A percentile compares a stretch with the other conserved stretches of the same genome.
Evolutionary conservation across 371 early-diverging fungal genomes (phyloP).

Genomic region (Saksenaea vasiformis): DNA sequence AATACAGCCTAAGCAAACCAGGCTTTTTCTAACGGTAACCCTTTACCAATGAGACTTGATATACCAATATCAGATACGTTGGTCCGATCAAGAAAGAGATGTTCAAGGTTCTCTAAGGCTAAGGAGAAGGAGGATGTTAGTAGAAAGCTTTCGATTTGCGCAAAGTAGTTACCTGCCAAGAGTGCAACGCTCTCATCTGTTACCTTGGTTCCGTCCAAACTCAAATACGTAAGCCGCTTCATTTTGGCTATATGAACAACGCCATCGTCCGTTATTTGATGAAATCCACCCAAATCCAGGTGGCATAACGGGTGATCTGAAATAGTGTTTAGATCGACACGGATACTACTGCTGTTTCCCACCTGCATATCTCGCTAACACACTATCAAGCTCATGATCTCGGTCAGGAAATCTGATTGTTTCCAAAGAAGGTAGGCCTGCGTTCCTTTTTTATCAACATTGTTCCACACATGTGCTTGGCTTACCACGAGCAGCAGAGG

Average conservation of each 20-base stretch:
- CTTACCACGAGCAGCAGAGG: slow-evolving; percentile 35
- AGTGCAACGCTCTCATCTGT: slow-evolving; percentile 34
- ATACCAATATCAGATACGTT: slow-evolving; percentile 35
- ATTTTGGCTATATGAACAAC: slow-evolving; percentile 29
- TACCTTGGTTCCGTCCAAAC: slow-evolving; percentile 39
- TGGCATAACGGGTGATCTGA: slow-evolving; percentile 33
- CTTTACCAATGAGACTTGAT: slow-evolving; percentile 20
- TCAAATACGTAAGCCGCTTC: slow-evolving; percentile 34
- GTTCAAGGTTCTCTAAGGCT: slow-evolving; percentile 33
- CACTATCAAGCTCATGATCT: slow-evolving; percentile 38
- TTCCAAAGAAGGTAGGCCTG: slow-evolving; percentile 30
- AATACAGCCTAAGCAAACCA: not conserved
- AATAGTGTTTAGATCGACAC: not conserved
- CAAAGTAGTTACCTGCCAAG: slow-evolving; percentile 27
- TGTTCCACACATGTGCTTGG: not conserved
- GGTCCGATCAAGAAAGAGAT: slow-evolving; percentile 44
- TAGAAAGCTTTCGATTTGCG: not conserved
- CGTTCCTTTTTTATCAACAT: not conserved
- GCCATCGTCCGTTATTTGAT: slow-evolving; percentile 39
- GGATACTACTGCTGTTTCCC: not conserved
- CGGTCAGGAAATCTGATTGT: slow-evolving; percentile 38
- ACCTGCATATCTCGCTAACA: slow-evolving; percentile 36
- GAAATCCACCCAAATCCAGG: slow-evolving; percentile 35
- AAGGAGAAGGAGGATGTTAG: not conserved
- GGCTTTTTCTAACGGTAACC: not conserved